Base-by-base conservation (phyloP, 805 yeast species). In the Candida bentonensis region DNA sequence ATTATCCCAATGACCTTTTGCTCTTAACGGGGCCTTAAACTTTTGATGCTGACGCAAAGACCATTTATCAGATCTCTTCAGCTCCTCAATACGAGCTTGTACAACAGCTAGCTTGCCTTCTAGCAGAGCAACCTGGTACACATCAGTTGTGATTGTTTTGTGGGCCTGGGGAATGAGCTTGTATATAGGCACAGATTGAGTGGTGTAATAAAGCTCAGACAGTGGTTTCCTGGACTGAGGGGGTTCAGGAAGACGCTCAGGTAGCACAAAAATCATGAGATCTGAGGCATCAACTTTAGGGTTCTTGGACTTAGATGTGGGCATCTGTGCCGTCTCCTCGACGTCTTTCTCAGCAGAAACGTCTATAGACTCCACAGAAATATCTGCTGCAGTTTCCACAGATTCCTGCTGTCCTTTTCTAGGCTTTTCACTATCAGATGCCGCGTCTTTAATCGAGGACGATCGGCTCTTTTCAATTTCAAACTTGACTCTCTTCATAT, bases 71-170 rank as follows among this genome's bases (percentile, higher is more conserved):
- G 81, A 80, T 41, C 94, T 69, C 59, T 86, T 85, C 49, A 92
- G 68, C 59, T 89, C 97, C 56, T 89, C 97, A 41, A 92, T 88
- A 48, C 97, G 70, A 1, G 94, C 82, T 53, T 86, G 82, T 17
- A 86, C 77, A 9, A 87, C 96, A 0, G 94, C 84, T 2, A 89
- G 78, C 57, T 88, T 82, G 2, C 96, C 95, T 57, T 92, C 98
- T 13, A 85, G 73, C 26, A 88, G 65, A 0, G 95, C 84, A 53
- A 82, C 74, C 56, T 86, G 94, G 62, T 76, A 92, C 46, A 83
- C 76, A 43, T 85, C 89, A 0, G 97, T 83, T 25, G 87, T 76
- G 30, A 89, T 67, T 0, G 83, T 79, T 57, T 92, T 92, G 56
- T 88, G 95, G 3, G 95, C 78, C 25, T 87, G 73, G 0, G 94